Conservation (phyloP, 306 rosid genomes). For the Malus domestica region ASM211411v1 NC_041790.1:26109001-26109500, state of each 20-base stretch:
- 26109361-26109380: too few relatives aligned
- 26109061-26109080: background rate
- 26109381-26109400: too few relatives aligned
- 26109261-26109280: background rate
- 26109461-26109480: background rate
- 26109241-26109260: background rate
- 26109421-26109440: background rate
- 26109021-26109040: background rate
- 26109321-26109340: background rate
- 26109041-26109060: background rate
- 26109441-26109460: background rate
- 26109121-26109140: constrained; percentile 81
- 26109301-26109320: background rate
- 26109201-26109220: background rate
- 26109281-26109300: background rate
- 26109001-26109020: background rate
- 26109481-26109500: background rate
- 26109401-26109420: background rate
- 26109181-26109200: background rate
- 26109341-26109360: background rate
- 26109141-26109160: background rate
- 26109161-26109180: background rate
- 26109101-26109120: constrained; percentile 91
- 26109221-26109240: background rate
- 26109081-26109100: constrained; percentile 4